phyloP scores from a whole-genome alignment of 768 basidiomycete genomes.

The Pholiota conissans region DNA sequence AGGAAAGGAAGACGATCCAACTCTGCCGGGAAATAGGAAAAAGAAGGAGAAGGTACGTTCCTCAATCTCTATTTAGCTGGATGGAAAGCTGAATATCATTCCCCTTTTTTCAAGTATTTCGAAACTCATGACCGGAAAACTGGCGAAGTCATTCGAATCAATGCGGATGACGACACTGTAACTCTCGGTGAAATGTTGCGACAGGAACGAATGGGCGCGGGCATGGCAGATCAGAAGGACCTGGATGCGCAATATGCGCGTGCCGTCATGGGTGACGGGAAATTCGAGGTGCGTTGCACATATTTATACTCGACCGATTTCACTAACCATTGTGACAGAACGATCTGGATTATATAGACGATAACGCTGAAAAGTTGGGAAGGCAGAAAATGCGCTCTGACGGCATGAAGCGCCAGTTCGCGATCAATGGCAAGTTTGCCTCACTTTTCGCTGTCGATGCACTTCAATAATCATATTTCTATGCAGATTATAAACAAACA shows the following conservation, averaged over 20 bases:
- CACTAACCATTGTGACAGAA: conserved; percentile 43
- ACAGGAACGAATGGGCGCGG: conserved; percentile 89
- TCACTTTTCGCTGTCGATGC: neutral
- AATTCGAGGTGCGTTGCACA: conserved; percentile 65
- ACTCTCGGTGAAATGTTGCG: conserved; percentile 91
- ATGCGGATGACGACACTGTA: conserved; percentile 85
- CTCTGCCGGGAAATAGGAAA: conserved; percentile 68
- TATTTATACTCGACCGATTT: neutral
- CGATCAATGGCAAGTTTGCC: conserved; percentile 74
- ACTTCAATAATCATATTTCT: neutral
- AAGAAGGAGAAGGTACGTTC: conserved; percentile 71
- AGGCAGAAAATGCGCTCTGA: conserved; percentile 95
- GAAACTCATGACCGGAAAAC: conserved; percentile 91
- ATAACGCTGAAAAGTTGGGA: conserved; percentile 91
- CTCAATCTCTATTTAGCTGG: neutral
- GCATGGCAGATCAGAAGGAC: conserved; percentile 88
- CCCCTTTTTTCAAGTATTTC: conserved; percentile 45
- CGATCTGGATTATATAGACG: conserved; percentile 93
- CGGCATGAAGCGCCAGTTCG: conserved; percentile 95
- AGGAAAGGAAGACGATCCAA: conserved; percentile 57
- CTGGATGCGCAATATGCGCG: conserved; percentile 88
- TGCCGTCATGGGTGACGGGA: conserved; percentile 85
- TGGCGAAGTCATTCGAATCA: conserved; percentile 85
- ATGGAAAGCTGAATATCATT: neutral
- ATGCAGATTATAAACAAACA: conserved; percentile 88